phyloP scores from a whole-genome alignment of 176 grass and related monocot species.

The maize (Zea mays) region DNA sequence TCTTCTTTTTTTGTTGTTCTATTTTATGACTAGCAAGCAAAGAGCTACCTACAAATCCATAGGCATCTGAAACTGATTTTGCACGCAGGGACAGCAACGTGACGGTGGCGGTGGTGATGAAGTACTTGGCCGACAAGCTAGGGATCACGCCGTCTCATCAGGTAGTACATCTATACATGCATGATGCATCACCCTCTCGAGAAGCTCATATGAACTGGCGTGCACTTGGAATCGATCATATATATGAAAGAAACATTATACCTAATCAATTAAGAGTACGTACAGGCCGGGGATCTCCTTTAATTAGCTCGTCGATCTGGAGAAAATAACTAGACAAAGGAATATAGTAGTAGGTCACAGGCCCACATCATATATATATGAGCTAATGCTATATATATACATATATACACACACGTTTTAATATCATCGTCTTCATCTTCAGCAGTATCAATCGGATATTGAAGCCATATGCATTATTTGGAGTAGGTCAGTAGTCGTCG shows the following conservation, averaged over 20 bases:
- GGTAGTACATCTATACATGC: conserved; percentile 5
- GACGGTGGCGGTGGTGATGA: conserved; percentile 69
- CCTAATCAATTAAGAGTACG: conserved; percentile 37
- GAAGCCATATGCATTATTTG: no score
- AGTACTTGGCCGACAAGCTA: conserved; percentile 82
- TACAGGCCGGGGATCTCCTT: conserved; percentile 30
- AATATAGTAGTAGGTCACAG: conserved; percentile 37
- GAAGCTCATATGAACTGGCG: conserved; percentile 18
- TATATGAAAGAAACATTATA: conserved; percentile 70
- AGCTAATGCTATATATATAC: not conserved
- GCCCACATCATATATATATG: conserved; percentile 41
- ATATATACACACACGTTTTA: not conserved
- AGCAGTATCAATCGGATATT: not conserved
- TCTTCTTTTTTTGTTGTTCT: not conserved
- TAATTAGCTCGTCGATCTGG: not conserved
- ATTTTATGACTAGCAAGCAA: not conserved
- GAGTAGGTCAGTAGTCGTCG: not conserved
- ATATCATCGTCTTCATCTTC: no score
- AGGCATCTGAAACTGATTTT: conserved; percentile 34
- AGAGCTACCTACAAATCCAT: no score
- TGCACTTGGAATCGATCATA: conserved; percentile 13
- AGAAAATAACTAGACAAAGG: conserved; percentile 38
- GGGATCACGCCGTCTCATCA: conserved; percentile 56
- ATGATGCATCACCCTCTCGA: no score
- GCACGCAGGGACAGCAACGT: conserved; percentile 64